Evolutionary conservation across 345 rosid species (phyloP), one percentile per base, ranked within the genome.

Genomic region (Salix purpurea): DNA sequence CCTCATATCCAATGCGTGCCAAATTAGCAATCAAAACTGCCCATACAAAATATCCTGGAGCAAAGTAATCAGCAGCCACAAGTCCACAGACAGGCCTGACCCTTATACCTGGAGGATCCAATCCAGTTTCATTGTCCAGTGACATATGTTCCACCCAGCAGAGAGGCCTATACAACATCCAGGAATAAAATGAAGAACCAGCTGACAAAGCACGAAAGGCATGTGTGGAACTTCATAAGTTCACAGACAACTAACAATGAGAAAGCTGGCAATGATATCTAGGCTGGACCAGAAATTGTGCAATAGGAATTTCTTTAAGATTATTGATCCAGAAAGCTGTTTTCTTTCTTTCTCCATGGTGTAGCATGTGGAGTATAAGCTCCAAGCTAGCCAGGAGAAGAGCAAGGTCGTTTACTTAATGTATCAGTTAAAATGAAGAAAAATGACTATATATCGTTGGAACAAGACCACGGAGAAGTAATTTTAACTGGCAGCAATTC

Each of bases 111-210:
- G 84, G 81, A 82, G 98, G 95, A 89, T 94, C 98, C 77, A 94
- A 75, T 75, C 98, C 98, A 65, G 97, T 92, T 84, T 90, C 97
- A 79, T 94, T 94, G 85, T 94, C 94, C 79, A 94, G 87, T 66
- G 97, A 92, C 94, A 94, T 92, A 81, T 94, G 98, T 78, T 94
- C 97, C 73, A 89, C 94, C 98, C 98, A 94, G 70, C 98, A 94
- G 15, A 92, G 79, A 82, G 98, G 98, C 81, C 98, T 94, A 78
- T 75, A 76, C 69, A 71, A 73, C 74, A 76, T 37, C 46, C 74
- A 69, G 77, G 64, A 68, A 72, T 68, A 19, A 56, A 46, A 84
- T 68, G 18, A 34, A 48, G 73, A 75, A 72, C 1, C n/a, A 32
- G 7, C 46, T 39, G 28, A 23, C 52, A 48, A 67, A 76, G 23